Evolutionary conservation across 1,284 basidiomycete genomes (phyloP), one percentile per base, ranked within the genome.

Genomic region (Anthracocystis panici-leucophaei): DNA sequence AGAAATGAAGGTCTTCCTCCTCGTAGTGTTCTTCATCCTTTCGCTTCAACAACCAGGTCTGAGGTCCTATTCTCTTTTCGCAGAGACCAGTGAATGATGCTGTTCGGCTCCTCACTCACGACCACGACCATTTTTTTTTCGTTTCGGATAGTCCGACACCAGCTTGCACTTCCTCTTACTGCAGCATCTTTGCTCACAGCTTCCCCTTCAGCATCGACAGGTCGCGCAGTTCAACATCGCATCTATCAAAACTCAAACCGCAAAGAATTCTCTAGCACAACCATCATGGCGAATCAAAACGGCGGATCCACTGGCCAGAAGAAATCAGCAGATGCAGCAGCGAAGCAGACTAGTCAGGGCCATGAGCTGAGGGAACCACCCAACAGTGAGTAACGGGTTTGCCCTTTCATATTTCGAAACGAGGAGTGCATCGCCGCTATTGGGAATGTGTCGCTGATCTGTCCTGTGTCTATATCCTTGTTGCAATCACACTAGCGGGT

Each of bases 361-460:
- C 64, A 67, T 27, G 46, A 56, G 23, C 12, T 68, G 14, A 67
- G 23, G 29, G 49, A 67, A 18, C 57, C 70, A 25, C 70, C 70
- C 11, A 59, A 65, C 53, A 73, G 65, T 65, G 35, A 46, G 64
- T 38, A 20, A 25, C 21, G 2, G 5, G 1, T 40, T 5, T 7
- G 5, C 16, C 10, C 40, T 3, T 23, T 18, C 14, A 5, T 7
- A 38, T 38, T 16, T 12, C 14, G 14, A 16, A 38, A 38, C 14
- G 35, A 16, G 14, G 35, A 7, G 10, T 33, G 35, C 35, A 38
- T 16, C 10, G 5, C 14, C 12, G 35, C 35, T 14, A 38, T 38
- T 12, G 14, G 11, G 14, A 16, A 38, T 12, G 35, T 38, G 35
- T 3, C 14, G 5, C 35, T 38, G 14, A 38, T 12, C 14, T 16